Percentiles rank a stretch among this genome's conserved stretches.
phyloP scores from a whole-genome alignment of 495 filamentous ascomycete genomes.

The Arthonia radiata region DNA sequence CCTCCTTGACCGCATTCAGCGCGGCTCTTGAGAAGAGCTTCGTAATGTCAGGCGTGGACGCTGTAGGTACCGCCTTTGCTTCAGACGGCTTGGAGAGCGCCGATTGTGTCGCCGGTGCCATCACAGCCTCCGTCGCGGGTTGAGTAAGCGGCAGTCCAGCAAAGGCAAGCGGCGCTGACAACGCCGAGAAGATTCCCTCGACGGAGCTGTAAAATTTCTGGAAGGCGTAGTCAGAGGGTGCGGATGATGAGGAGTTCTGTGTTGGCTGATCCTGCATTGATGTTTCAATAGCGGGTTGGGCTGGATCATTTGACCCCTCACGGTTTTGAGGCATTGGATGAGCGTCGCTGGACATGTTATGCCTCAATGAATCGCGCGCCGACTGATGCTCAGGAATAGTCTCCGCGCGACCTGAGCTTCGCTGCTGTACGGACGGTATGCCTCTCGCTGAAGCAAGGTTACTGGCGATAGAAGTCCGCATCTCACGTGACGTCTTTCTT shows the following conservation, averaged over 20 bases:
- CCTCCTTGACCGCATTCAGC: constrained; percentile 38
- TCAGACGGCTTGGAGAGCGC: constrained; percentile 16
- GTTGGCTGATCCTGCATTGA: constrained; percentile 6
- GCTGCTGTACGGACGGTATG: constrained; percentile 44
- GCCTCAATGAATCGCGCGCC: constrained; percentile 4
- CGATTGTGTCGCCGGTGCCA: no score
- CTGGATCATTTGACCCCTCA: constrained; percentile 6
- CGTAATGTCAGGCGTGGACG: constrained; percentile 44
- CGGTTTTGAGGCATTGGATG: constrained; percentile 4
- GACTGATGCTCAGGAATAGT: not conserved
- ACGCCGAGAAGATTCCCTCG: constrained; percentile 52
- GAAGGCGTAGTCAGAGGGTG: constrained; percentile 50
- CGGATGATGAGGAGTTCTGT: constrained; percentile 6
- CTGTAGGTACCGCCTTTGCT: constrained; percentile 11
- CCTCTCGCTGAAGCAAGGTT: constrained; percentile 76
- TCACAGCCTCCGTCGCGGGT: constrained; percentile 21
- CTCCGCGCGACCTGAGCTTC: constrained; percentile 23
- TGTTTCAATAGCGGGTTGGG: constrained; percentile 6
- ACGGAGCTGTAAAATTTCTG: constrained; percentile 75
- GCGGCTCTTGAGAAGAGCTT: constrained; percentile 60
- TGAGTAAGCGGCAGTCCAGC: constrained; percentile 72
- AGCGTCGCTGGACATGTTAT: constrained; percentile 9
- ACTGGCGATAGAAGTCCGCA: constrained; percentile 68
- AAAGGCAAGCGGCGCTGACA: constrained; percentile 78
- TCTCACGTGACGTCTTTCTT: constrained; percentile 31